Evolutionary conservation across 2,329 filamentous ascomycete species (phyloP), one percentile per base, ranked within the genome.

Genomic region (Escovopsis sp.): DNA sequence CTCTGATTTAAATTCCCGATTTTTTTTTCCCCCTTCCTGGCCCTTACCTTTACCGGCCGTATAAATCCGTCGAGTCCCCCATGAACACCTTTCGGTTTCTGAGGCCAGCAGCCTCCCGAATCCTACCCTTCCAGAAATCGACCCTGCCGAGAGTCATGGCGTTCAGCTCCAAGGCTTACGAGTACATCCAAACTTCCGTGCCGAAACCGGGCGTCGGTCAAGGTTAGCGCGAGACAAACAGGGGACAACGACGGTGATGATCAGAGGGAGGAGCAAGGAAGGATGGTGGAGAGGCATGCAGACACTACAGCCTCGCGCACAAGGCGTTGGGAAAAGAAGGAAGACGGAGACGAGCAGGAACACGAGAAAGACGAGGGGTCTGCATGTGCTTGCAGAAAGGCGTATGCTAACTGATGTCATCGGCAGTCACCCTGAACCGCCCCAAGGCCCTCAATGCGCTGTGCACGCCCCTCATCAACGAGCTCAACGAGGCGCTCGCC

Each of bases 391-490:
- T n/a, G 12, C 28, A 31, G 15, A 5, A 31, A 18, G n/a, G 6
- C 15, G 21, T 25, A 31, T 31, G n/a, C 23, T 35, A 19, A 38
- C 14, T 19, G n/a, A 33, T 5, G 13, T 37, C 34, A 37, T 27
- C 34, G 25, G 36, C 40, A 94, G 88, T 96, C 51, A 90, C 86
- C 12, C 67, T 98, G 45, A 85, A 92, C 69, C 81, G 90, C 31
- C 90, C 90, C 43, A 94, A 92, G 68, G 86, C 88, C 31, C 76
- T 94, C 52, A 98, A 98, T 58, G 90, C 90, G 31, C 75, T 98
- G 44, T 88, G 72, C 61, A 90, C 83, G 6, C 85, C 88, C 9
- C 76, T 98, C 34, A 94, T 98, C 56, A 68, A 64, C 46, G 90
- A 98, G 63, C 72, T 98, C 46, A 93, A 93, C 60, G 62, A 77